These are phyloP conservation scores for Omphalea diandra DNA, from an alignment of 441 rosid genomes.

Conservation along the genomic window DNA sequence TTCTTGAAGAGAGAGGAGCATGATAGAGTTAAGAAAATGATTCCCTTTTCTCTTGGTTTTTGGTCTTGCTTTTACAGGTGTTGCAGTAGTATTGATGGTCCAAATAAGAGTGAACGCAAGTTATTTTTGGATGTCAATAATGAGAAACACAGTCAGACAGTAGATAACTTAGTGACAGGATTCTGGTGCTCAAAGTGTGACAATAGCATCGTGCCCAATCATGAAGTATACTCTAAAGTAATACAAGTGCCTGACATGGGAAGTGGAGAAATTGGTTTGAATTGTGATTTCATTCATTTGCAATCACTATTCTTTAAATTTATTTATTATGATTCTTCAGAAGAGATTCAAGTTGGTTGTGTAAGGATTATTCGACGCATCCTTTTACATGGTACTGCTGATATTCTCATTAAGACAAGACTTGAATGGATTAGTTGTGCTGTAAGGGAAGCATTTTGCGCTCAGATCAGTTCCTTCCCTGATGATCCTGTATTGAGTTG, in stretches of 20 bases:
- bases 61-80: constrained; percentile 80
- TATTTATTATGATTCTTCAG: constrained; percentile 72
- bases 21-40: constrained; percentile 58
- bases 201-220: constrained; percentile 34
- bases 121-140: constrained; percentile 45
- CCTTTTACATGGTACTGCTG: constrained; percentile 60
- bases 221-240: constrained; percentile 35
- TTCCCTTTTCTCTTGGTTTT: constrained; percentile 79
- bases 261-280: constrained; percentile 33
- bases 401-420: constrained; percentile 53
- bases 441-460: constrained; percentile 87
- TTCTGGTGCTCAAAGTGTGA: constrained; percentile 94
- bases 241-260: constrained; percentile 37
- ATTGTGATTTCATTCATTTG: constrained; percentile 46
- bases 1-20: constrained; percentile 54
- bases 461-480: constrained; percentile 73
- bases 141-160: constrained; percentile 40
- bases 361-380: constrained; percentile 65
- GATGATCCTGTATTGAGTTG: constrained; percentile 47
- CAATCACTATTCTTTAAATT: constrained; percentile 64
- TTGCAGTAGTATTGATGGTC: constrained; percentile 34
- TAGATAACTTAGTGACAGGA: constrained; percentile 61
- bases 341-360: constrained; percentile 91
- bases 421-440: constrained; percentile 72
- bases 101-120: constrained; percentile 54